These are phyloP conservation scores for Musa balbisiana DNA, from an alignment of 202 grass and related monocot genomes.

Conservation along the genomic window DNA sequence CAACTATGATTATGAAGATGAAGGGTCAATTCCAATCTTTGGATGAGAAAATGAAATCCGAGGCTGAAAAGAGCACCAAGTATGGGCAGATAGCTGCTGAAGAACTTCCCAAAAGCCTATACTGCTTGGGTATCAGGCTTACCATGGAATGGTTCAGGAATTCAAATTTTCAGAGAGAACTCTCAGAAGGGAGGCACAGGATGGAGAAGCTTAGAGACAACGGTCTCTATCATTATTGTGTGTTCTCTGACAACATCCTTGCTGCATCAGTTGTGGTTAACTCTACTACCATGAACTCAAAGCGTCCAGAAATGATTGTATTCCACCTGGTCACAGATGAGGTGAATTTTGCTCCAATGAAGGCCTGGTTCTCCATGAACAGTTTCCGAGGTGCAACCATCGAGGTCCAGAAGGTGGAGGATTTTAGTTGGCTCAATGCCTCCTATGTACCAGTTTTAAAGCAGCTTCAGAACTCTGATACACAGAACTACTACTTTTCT, in stretches of 20 bases:
- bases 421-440: slow-evolving; percentile 88
- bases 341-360: slow-evolving; percentile 89
- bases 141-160: slow-evolving; percentile 86
- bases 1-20: slow-evolving; percentile 64
- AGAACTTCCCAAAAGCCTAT: slow-evolving; percentile 88
- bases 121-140: slow-evolving; percentile 77
- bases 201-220: slow-evolving; percentile 68
- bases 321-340: slow-evolving; percentile 95
- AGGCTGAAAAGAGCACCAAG: slow-evolving; percentile 78
- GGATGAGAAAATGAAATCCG: slow-evolving; percentile 75
- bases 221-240: slow-evolving; percentile 76
- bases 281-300: slow-evolving; percentile 71
- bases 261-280: slow-evolving; percentile 81
- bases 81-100: slow-evolving; percentile 96
- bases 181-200: slow-evolving; percentile 42
- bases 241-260: slow-evolving; percentile 96
- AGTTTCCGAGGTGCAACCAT: slow-evolving; percentile 65
- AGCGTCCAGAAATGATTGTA: slow-evolving; percentile 62
- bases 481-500: slow-evolving; percentile 95
- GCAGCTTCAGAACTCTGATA: slow-evolving; percentile 78
- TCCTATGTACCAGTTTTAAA: slow-evolving; percentile 93
- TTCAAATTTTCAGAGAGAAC: slow-evolving; percentile 57
- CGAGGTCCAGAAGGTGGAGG: slow-evolving; percentile 86
- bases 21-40: slow-evolving; percentile 80
- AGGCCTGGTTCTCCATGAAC: slow-evolving; percentile 82